Evolutionary conservation across 306 rosid species (phyloP).

Genomic region (Trifolium subterraneum): DNA sequence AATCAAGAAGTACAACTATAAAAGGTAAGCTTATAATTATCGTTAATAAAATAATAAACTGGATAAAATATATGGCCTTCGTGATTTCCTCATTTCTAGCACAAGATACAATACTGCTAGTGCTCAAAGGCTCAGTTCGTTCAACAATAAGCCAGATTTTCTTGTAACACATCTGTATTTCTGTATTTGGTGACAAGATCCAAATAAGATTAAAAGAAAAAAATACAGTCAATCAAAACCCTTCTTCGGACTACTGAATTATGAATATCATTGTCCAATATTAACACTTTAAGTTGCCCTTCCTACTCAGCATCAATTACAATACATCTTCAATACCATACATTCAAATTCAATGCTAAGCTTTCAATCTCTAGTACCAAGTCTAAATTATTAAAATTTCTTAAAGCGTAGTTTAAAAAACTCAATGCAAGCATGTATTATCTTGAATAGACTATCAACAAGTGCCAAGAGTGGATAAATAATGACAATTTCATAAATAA

Average conservation of each 20-base stretch:
- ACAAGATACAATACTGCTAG: constrained; percentile 20
- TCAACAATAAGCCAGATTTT: background rate
- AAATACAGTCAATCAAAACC: background rate
- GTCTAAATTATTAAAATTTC: constrained; percentile 16
- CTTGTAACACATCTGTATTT: background rate
- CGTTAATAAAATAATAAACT: background rate
- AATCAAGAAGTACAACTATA: background rate
- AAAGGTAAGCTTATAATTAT: constrained; percentile 2
- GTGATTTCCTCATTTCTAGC: constrained; percentile 17
- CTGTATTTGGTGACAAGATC: background rate
- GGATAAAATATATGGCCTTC: constrained; percentile 23
- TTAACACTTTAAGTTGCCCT: constrained; percentile 23
- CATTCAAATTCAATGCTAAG: constrained; percentile 15
- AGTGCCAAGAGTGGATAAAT: constrained; percentile 22
- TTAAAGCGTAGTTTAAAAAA: constrained; percentile 1
- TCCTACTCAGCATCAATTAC: constrained; percentile 20
- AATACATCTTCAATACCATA: constrained; percentile 11
- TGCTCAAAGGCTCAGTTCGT: constrained; percentile 7
- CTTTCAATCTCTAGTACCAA: constrained; percentile 11
- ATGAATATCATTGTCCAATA: constrained; percentile 18
- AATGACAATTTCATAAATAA: constrained; percentile 28
- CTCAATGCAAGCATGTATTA: constrained; percentile 1
- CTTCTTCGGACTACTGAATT: constrained; percentile 18
- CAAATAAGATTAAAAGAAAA: constrained; percentile 4
- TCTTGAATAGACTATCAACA: constrained; percentile 1